Evolutionary conservation across 106 monocot species (phyloP), one percentile per base, ranked within the genome.

Genomic region (Alisma plantagoaquatica): DNA sequence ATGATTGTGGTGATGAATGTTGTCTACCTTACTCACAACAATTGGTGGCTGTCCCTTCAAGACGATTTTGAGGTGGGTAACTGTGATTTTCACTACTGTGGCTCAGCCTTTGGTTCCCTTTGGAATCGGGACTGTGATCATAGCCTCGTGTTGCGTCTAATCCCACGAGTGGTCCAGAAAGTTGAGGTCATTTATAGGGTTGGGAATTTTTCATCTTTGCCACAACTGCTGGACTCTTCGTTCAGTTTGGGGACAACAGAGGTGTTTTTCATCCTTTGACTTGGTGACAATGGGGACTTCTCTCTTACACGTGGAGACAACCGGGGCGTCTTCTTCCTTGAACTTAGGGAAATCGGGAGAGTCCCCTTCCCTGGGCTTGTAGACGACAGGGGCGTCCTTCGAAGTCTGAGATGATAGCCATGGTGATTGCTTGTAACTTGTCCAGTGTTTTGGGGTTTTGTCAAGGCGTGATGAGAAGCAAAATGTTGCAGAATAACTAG

Each of bases 101-200:
- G 71, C 67, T 51, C 85, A 81, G 25, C 85, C 74, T 54, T 91
- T 91, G 2, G 77, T 85, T 31, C 85, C 91, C 21, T 42, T 58
- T 60, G 91, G 81, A 64, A 91, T 72, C 43, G 81, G 81, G 44
- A 91, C 64, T 28, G 17, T 78, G 19, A 91, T 57, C 31, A 44
- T 91, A 44, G 76, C 75, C 56, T 91, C 91, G 68, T 85, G 81
- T 31, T 85, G 73, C 20, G 80, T 73, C 57, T 91, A 85, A 32
- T 69, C 81, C 91, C 85, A 91, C 22, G 80, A 78, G 53, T 91
- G 81, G 12, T 75, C 81, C 54, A 73, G 85, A 43, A 91, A 53
- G 61, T 91, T 85, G 61, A 85, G 58, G 43, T 85, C 91, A 71
- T 91, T 91, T 42, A 77, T 81, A 63, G 69, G 28, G 31, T 91